Evolutionary conservation across 805 yeast genomes (phyloP).

Genomic region (Starmerella gropengiesseri): DNA sequence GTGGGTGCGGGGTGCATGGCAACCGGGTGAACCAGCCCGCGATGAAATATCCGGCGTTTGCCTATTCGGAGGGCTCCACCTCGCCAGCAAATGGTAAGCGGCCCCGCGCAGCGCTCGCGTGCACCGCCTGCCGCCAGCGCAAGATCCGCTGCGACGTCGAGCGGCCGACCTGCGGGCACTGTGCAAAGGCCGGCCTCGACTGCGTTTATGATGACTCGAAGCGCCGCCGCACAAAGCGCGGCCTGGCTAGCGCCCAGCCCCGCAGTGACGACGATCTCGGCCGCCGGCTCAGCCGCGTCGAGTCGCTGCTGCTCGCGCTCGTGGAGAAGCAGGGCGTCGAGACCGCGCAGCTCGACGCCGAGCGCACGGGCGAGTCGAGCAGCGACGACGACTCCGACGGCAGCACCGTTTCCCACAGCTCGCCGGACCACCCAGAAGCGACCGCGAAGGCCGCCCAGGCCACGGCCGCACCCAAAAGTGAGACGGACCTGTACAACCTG

Average conservation of each 20-base stretch:
- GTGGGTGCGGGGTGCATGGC: too few relatives aligned
- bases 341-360: neutral
- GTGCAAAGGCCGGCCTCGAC: slow-evolving; percentile 63
- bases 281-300: slow-evolving; percentile 25
- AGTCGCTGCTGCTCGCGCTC: slow-evolving; percentile 23
- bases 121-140: slow-evolving; percentile 74
- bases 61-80: neutral
- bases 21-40: too few relatives aligned
- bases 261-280: slow-evolving; percentile 2
- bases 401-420: neutral
- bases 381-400: neutral
- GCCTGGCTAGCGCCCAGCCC: slow-evolving; percentile 26
- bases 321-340: slow-evolving; percentile 3
- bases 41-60: neutral
- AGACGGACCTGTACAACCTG: slow-evolving; percentile 9
- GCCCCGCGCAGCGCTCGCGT: slow-evolving; percentile 68
- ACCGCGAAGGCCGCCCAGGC: neutral
- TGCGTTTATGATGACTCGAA: slow-evolving; percentile 39
- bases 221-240: slow-evolving; percentile 37
- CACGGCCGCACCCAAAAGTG: neutral
- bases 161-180: slow-evolving; percentile 55
- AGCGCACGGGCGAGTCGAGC: slow-evolving; percentile 1
- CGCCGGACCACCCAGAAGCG: neutral
- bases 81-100: slow-evolving; percentile 19
- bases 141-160: slow-evolving; percentile 64